These are phyloP conservation scores for Byssothecium circinans DNA, from an alignment of 2,329 filamentous ascomycete species.

Conservation along the genomic window DNA sequence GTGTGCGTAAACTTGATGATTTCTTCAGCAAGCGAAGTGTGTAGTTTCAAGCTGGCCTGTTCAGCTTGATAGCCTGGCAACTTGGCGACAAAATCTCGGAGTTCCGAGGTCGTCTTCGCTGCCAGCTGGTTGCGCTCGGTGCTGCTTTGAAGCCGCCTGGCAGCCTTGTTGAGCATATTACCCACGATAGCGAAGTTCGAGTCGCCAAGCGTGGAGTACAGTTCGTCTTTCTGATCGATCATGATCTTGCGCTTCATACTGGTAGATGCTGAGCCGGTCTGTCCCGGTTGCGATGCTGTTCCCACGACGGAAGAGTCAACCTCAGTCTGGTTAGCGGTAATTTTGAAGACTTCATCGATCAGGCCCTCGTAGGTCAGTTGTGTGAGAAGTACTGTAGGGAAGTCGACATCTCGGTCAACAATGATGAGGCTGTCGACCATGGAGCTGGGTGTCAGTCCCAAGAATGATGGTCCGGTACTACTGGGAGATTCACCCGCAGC, in stretches of 20 bases:
- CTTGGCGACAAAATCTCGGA: slow-evolving; percentile 93
- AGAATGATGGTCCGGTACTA: slow-evolving; percentile 54
- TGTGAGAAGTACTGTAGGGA: slow-evolving; percentile 86
- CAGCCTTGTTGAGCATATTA: slow-evolving; percentile 83
- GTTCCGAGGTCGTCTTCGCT: slow-evolving; percentile 84
- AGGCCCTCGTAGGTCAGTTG: slow-evolving; percentile 96
- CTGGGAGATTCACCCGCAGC: slow-evolving; percentile 74
- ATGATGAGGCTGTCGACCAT: slow-evolving; percentile 89
- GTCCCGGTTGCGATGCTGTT: slow-evolving; percentile 61
- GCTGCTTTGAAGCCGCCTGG: slow-evolving; percentile 79
- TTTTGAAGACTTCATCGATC: slow-evolving; percentile 89
- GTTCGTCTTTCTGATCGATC: slow-evolving; percentile 83
- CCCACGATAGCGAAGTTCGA: slow-evolving; percentile 96
- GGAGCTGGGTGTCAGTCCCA: slow-evolving; percentile 80
- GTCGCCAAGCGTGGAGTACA: slow-evolving; percentile 86
- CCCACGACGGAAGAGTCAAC: slow-evolving; percentile 85
- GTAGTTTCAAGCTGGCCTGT: slow-evolving; percentile 86
- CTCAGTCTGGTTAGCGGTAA: slow-evolving; percentile 89
- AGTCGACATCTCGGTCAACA: slow-evolving; percentile 93
- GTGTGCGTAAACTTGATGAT: slow-evolving; percentile 91
- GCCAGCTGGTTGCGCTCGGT: slow-evolving; percentile 81
- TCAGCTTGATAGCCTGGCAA: slow-evolving; percentile 90
- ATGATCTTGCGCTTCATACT: slow-evolving; percentile 83
- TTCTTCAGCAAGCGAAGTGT: slow-evolving; percentile 90
- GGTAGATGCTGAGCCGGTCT: slow-evolving; percentile 49